Evolutionary conservation across 1,284 basidiomycete genomes (phyloP), one percentile per base, ranked within the genome.

Genomic region (Clitocybe nebularis): DNA sequence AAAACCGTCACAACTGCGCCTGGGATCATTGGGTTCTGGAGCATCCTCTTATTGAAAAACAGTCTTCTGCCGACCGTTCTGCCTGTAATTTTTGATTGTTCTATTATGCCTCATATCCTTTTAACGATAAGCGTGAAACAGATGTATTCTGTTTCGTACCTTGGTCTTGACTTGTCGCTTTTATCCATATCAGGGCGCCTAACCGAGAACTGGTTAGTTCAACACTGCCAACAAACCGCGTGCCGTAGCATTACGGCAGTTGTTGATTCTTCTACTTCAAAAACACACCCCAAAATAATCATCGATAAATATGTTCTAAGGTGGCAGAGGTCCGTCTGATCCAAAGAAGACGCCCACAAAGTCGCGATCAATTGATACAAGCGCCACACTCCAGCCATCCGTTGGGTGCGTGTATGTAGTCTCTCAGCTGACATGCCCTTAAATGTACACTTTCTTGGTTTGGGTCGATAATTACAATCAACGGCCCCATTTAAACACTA

Each of bases 251-350:
- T 48, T 48, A 45, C 43, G 43, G 21, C 36, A 48, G 16, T 19
- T 19, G 8, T 11, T 10, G 25, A 24, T 43, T 13, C 10, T 28
- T 25, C 32, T 25, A 16, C 35, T 37, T 43, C 39, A 30, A 22
- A 13, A 11, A 33, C 22, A 41, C 23, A 41, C 32, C 38, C 39
- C 23, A 29, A 17, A 23, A 30, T 22, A 23, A 33, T 41, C 33
- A 6, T 33, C 5, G 33, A 41, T 25, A 33, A 33, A 33, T 22
- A 41, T 32, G 33, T 8, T 6, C 9, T 5, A 5, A 38, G 43
- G 54, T 56, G 50, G 38, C 47, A 35, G 49, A 47, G 52, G 54
- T 13, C 29, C 14, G 47, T 42, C 39, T 37, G n/a, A 29, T 32
- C 29, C 42, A 33, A 35, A 28, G 38, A 48, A 47, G 46, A 42